These are phyloP conservation scores for Miscanthus lutarioriparius DNA, from an alignment of 176 grass and related monocot species.

Conservation along the genomic window DNA sequence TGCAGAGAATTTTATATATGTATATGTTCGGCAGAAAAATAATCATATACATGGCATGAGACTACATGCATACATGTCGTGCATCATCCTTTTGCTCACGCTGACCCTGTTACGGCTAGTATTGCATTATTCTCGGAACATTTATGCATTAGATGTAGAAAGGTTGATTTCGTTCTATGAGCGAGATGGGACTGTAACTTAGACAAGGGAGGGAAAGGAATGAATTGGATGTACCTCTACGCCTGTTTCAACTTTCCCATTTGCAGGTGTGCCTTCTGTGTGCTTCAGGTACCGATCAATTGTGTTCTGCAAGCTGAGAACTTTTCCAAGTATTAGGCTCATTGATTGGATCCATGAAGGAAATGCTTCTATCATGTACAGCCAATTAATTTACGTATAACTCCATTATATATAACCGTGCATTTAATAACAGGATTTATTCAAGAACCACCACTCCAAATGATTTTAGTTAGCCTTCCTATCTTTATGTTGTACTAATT, in stretches of 20 bases:
- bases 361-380: not conserved
- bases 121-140: not conserved
- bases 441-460: not conserved
- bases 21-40: not conserved
- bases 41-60: not conserved
- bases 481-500: not conserved
- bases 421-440: not conserved
- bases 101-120: not conserved
- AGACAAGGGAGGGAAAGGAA: not conserved
- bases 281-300: slow-evolving; percentile 72
- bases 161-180: not conserved
- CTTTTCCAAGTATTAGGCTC: slow-evolving; percentile 2
- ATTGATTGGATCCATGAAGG: not conserved
- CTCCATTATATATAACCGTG: not conserved
- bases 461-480: not conserved
- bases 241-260: slow-evolving; percentile 22
- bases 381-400: not conserved
- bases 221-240: slow-evolving; percentile 33
- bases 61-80: not conserved
- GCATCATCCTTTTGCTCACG: not conserved
- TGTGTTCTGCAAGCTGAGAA: slow-evolving; percentile 65
- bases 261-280: slow-evolving; percentile 24
- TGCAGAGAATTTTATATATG: not conserved
- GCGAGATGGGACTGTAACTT: not conserved
- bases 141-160: not conserved